Percentiles rank a stretch among this genome's conserved stretches.
phyloP scores from a whole-genome alignment of 805 yeast genomes.

The Pichia californica region DNA sequence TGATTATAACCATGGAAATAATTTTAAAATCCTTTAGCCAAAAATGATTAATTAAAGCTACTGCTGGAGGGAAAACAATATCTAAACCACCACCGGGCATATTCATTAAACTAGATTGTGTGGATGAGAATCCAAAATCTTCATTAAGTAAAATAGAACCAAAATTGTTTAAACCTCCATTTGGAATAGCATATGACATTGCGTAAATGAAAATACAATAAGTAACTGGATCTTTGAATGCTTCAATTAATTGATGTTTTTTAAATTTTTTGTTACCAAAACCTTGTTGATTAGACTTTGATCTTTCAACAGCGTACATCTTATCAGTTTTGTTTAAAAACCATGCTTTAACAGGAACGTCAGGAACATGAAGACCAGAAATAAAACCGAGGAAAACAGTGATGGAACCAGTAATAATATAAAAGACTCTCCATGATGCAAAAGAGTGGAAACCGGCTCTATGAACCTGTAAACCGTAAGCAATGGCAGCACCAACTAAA shows the following conservation, averaged over 20 bases:
- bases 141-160: slow-evolving; percentile 22
- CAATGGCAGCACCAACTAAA: slow-evolving; percentile 44
- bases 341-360: slow-evolving; percentile 28
- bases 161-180: slow-evolving; percentile 27
- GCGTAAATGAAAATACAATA: slow-evolving; percentile 18
- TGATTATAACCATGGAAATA: slow-evolving; percentile 7
- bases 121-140: slow-evolving; percentile 15
- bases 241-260: slow-evolving; percentile 49
- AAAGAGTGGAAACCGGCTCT: slow-evolving; percentile 17
- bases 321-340: slow-evolving; percentile 34
- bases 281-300: slow-evolving; percentile 32
- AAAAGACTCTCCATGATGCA: slow-evolving; percentile 55
- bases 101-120: slow-evolving; percentile 10
- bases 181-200: slow-evolving; percentile 25
- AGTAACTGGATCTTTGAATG: slow-evolving; percentile 21
- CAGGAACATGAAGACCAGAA: slow-evolving; percentile 36
- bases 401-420: slow-evolving; percentile 52
- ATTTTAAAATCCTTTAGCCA: slow-evolving; percentile 5
- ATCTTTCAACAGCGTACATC: slow-evolving; percentile 25
- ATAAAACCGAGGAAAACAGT: slow-evolving; percentile 46
- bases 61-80: slow-evolving; percentile 9
- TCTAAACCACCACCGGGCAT: slow-evolving; percentile 18
- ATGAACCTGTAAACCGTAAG: slow-evolving; percentile 38
- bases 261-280: slow-evolving; percentile 32
- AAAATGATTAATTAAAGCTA: slow-evolving; percentile 4